These are phyloP conservation scores for Saccharomycopsis synnaedendra DNA, from an alignment of 805 yeast species.

Conservation along the genomic window DNA sequence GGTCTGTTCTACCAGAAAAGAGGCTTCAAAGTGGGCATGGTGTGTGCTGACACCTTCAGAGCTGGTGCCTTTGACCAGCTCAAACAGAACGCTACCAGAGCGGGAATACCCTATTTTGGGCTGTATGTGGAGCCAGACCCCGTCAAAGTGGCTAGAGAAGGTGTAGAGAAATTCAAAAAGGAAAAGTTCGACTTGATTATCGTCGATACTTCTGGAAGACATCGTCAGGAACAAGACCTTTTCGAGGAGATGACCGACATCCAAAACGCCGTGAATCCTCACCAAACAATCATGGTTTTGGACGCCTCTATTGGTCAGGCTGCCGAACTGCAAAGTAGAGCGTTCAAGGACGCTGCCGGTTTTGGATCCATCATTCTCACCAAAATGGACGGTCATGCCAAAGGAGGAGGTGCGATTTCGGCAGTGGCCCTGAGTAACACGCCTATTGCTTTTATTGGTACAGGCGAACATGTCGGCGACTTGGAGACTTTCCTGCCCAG, in stretches of 20 bases:
- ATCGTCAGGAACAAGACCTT: slow-evolving; percentile 84
- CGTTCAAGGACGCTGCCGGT: slow-evolving; percentile 85
- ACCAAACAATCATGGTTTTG: slow-evolving; percentile 93
- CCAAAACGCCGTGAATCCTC: slow-evolving; percentile 77
- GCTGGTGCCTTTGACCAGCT: slow-evolving; percentile 99
- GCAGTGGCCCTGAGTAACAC: slow-evolving; percentile 97
- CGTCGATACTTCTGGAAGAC: slow-evolving; percentile 97
- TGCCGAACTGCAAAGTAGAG: slow-evolving; percentile 88
- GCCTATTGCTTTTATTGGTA: slow-evolving; percentile 92
- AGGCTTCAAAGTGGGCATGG: slow-evolving; percentile 91
- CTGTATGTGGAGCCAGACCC: slow-evolving; percentile 95
- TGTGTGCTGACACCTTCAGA: slow-evolving; percentile 98
- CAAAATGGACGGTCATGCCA: slow-evolving; percentile 97
- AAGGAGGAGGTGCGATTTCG: slow-evolving; percentile 98
- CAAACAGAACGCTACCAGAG: slow-evolving; percentile 93
- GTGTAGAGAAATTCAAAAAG: slow-evolving; percentile 82
- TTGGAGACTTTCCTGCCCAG: slow-evolving; percentile 85
- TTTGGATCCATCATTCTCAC: slow-evolving; percentile 94
- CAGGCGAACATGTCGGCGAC: slow-evolving; percentile 94
- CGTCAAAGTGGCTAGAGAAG: slow-evolving; percentile 80
- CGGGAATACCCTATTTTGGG: slow-evolving; percentile 89
- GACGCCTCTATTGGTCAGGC: slow-evolving; percentile 99
- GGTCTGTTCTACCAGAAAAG: slow-evolving; percentile 91
- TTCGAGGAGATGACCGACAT: slow-evolving; percentile 94
- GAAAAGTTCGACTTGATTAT: slow-evolving; percentile 89